Evolutionary conservation across 306 rosid genomes (phyloP).

Genomic region (Cicer pinnatifidum): DNA sequence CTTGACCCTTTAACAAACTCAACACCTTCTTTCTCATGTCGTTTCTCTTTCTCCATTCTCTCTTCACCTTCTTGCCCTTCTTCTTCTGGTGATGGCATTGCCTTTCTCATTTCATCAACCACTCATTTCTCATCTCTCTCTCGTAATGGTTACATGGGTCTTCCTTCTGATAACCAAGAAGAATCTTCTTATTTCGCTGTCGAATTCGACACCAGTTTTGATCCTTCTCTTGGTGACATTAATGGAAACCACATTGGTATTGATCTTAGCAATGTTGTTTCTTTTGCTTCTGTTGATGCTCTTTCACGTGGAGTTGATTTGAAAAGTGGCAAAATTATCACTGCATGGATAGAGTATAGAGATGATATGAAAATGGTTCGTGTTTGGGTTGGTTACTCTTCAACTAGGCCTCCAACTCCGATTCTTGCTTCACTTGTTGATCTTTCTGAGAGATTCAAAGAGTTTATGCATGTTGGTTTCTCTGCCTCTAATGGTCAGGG

Average conservation of each 20-base stretch:
- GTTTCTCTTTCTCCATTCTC: constrained; percentile 65
- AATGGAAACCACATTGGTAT: constrained; percentile 69
- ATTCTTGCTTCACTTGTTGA: constrained; percentile 64
- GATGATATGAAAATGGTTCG: constrained; percentile 58
- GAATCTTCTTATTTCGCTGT: constrained; percentile 63
- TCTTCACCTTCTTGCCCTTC: constrained; percentile 64
- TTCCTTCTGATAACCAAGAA: constrained; percentile 52
- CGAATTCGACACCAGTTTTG: constrained; percentile 71
- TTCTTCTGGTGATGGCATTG: constrained; percentile 65
- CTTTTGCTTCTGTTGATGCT: constrained; percentile 61
- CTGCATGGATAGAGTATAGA: constrained; percentile 80
- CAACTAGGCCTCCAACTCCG: constrained; percentile 58
- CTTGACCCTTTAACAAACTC: constrained; percentile 66
- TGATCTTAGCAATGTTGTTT: constrained; percentile 51
- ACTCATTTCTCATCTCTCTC: constrained; percentile 49
- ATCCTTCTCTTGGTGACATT: constrained; percentile 69
- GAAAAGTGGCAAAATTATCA: constrained; percentile 62
- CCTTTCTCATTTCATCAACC: constrained; percentile 63
- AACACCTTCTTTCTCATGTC: constrained; percentile 69
- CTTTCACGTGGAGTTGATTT: constrained; percentile 60
- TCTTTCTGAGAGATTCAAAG: constrained; percentile 60
- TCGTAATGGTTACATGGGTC: constrained; percentile 60
- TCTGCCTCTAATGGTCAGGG: constrained; percentile 80
- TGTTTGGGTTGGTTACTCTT: constrained; percentile 70
- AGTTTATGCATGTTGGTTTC: constrained; percentile 81